phyloP scores from a whole-genome alignment of 2,329 filamentous ascomycete species.

The Plectosphaerella plurivora region DNA sequence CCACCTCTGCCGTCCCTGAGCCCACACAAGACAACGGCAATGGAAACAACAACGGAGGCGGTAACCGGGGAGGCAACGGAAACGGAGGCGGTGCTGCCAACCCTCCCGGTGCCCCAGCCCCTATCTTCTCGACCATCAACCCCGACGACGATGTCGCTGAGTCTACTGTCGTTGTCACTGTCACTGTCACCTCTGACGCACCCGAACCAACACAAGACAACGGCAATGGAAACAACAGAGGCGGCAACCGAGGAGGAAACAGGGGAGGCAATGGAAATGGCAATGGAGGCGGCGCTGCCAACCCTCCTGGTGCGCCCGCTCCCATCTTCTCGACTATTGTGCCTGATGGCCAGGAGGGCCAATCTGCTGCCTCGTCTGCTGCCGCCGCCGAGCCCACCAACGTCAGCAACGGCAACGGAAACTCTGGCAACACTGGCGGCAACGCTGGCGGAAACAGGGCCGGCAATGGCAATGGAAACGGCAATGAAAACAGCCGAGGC shows the following conservation, averaged over 20 bases:
- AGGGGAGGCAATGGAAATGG: constrained; percentile 3
- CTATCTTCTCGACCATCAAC: background rate
- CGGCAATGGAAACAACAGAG: too few relatives aligned
- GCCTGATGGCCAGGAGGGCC: background rate
- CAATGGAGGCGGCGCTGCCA: background rate
- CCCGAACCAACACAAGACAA: too few relatives aligned
- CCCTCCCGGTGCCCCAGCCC: background rate
- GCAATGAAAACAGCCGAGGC: background rate
- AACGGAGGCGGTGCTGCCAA: background rate
- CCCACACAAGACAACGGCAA: too few relatives aligned
- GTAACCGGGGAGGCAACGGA: too few relatives aligned
- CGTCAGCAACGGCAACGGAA: too few relatives aligned
- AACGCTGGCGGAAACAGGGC: background rate
- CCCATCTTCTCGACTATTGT: background rate
- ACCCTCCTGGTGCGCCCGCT: background rate
- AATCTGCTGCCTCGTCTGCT: too few relatives aligned
- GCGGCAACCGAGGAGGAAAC: background rate
- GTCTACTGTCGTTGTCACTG: too few relatives aligned
- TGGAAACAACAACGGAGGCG: background rate
- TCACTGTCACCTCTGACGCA: too few relatives aligned
- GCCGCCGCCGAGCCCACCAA: background rate
- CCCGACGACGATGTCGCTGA: background rate
- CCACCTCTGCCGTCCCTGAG: too few relatives aligned
- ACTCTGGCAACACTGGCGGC: too few relatives aligned
- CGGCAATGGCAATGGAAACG: constrained; percentile 1